Conservation (phyloP, 129 eudicot species). For the Tagetes patula region DNA sequence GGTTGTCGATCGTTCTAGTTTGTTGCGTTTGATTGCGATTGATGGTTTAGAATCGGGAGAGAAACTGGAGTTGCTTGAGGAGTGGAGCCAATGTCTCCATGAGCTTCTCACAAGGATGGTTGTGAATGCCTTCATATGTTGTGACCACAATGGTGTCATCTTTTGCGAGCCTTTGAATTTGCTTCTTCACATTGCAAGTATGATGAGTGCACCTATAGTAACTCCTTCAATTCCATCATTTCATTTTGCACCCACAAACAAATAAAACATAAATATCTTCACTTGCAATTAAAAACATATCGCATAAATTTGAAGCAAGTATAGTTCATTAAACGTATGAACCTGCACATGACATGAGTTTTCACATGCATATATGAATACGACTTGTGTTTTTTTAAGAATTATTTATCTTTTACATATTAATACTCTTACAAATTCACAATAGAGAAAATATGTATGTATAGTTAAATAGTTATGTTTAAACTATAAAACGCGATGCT, state of each 20-base stretch:
- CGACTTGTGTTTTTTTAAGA: too few relatives aligned
- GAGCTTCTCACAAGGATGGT: slow-evolving; percentile 95
- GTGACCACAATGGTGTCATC: slow-evolving; percentile 85
- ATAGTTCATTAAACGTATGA: too few relatives aligned
- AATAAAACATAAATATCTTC: not conserved
- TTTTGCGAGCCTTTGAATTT: slow-evolving; percentile 85
- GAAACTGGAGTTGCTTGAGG: slow-evolving; percentile 94
- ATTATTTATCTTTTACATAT: too few relatives aligned
- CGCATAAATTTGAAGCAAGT: too few relatives aligned
- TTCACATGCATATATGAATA: too few relatives aligned
- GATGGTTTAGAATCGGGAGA: slow-evolving; percentile 65
- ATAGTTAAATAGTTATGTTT: too few relatives aligned
- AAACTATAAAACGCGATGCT: too few relatives aligned
- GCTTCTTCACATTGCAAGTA: slow-evolving; percentile 99
- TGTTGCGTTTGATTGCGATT: not conserved
- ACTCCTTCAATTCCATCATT: slow-evolving; percentile 58
- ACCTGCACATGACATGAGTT: too few relatives aligned
- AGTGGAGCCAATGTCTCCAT: slow-evolving; percentile 97
- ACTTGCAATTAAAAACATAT: not conserved
- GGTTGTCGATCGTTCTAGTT: not conserved
- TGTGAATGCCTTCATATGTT: slow-evolving; percentile 90
- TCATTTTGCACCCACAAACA: slow-evolving; percentile 12
- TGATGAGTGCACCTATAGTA: slow-evolving; percentile 95
- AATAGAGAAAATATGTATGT: too few relatives aligned
- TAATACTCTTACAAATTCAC: too few relatives aligned